A percentile compares a stretch with the other conserved stretches of the same genome.
Conservation (phyloP, 345 rosid genomes). For the Eucalyptus albens region DNA sequence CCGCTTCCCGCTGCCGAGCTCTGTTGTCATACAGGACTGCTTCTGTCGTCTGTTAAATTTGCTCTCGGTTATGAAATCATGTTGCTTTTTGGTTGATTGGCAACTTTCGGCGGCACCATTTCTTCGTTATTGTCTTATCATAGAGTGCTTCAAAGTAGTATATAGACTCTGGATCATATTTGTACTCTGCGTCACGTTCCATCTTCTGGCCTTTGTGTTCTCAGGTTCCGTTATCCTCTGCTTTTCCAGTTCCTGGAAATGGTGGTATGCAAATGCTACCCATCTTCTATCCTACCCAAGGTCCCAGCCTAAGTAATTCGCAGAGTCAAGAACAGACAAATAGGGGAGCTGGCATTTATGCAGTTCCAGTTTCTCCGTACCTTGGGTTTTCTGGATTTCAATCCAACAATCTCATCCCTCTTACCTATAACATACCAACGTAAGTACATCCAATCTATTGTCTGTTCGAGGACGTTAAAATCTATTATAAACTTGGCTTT, state of each 20-base stretch:
- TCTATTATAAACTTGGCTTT: not conserved
- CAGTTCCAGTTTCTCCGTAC: conserved; percentile 59
- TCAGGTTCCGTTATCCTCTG: conserved; percentile 28
- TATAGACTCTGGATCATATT: not conserved
- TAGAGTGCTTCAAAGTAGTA: not conserved
- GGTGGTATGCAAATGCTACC: conserved; percentile 56
- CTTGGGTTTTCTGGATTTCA: conserved; percentile 56
- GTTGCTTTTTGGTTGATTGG: not conserved
- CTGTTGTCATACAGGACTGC: not conserved
- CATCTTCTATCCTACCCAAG: conserved; percentile 40
- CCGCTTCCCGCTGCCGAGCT: not conserved
- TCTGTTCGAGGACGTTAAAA: not conserved
- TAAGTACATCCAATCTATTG: conserved; percentile 20
- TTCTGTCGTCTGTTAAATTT: not conserved
- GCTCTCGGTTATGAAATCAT: not conserved
- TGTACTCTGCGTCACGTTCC: not conserved
- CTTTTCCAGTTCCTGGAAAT: conserved; percentile 22
- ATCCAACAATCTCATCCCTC: conserved; percentile 75
- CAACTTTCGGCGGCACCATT: not conserved
- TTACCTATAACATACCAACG: conserved; percentile 81
- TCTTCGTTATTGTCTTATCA: not conserved
- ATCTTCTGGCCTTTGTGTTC: not conserved
- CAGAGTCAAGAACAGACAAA: conserved; percentile 53
- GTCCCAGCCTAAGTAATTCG: conserved; percentile 17
- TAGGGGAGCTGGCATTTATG: conserved; percentile 81